Evolutionary conservation across 2,329 filamentous ascomycete species (phyloP).

Genomic region (Aspergillus eucalypticola): DNA sequence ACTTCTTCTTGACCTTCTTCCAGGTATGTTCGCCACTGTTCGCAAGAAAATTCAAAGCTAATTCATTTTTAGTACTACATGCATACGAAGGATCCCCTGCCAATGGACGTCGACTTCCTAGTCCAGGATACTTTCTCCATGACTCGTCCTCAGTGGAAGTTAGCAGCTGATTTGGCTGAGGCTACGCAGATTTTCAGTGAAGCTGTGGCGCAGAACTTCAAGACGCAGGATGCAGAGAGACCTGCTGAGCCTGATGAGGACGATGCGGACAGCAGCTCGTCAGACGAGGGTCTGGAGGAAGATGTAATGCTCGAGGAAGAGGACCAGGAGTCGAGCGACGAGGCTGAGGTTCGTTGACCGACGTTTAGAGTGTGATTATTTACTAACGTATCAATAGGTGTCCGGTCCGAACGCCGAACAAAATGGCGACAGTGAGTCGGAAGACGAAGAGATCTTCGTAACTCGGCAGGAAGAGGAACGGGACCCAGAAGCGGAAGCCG

Average conservation of each 20-base stretch:
- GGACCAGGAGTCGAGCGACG: slow-evolving; percentile 53
- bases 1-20: slow-evolving; percentile 95
- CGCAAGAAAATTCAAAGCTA: background rate
- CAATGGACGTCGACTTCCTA: slow-evolving; percentile 97
- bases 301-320: slow-evolving; percentile 59
- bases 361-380: too few species aligned
- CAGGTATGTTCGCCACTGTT: slow-evolving; percentile 57
- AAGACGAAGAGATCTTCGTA: slow-evolving; percentile 88
- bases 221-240: slow-evolving; percentile 71
- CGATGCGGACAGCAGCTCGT: slow-evolving; percentile 66
- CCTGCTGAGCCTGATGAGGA: slow-evolving; percentile 73
- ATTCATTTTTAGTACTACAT: slow-evolving; percentile 88
- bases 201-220: slow-evolving; percentile 87
- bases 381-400: slow-evolving; percentile 32
- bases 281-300: slow-evolving; percentile 73
- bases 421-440: slow-evolving; percentile 56
- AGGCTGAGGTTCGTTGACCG: slow-evolving; percentile 24
- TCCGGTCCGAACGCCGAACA: slow-evolving; percentile 49
- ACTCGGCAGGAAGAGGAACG: slow-evolving; percentile 86
- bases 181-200: slow-evolving; percentile 81
- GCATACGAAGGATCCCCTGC: slow-evolving; percentile 80
- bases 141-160: slow-evolving; percentile 88
- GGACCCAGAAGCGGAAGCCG: slow-evolving; percentile 91
- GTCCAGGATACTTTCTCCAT: slow-evolving; percentile 87
- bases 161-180: slow-evolving; percentile 77